Base-by-base conservation (phyloP, 2,329 filamentous ascomycete genomes). In the Cladorrhinum sp. region DNA sequence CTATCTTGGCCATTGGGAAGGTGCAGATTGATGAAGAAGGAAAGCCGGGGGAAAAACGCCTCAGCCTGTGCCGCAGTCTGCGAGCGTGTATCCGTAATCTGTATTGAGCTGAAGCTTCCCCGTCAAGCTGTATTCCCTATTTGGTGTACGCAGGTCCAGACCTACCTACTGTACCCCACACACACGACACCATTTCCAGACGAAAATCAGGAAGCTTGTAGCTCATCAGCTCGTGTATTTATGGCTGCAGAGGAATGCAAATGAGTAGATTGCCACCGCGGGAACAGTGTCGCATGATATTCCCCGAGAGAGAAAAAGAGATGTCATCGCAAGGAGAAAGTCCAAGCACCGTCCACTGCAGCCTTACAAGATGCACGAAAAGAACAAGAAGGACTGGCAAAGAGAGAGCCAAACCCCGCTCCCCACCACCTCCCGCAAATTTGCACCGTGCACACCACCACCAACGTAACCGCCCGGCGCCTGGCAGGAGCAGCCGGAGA, bases 351-450 rank as follows among this genome's bases (percentile, higher is more conserved):
- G n/a, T n/a, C n/a, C n/a, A 16, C 36, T 13, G 36, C 25, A 29
- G 25, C 25, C 25, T 29, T 29, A 41, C 7, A 3, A 45, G n/a
- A 45, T 13, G 16, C 36, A 45, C 7, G 41, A 45, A n/a, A 16
- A 22, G 41, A 20, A 45, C 16, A 45, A 45, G 41, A 22, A 45
- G 36, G n/a, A 45, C 7, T 18, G 41, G 41, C 8, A 13, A 45
- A 22, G n/a, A 45, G 57, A 48, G 49, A 52, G 54, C 59, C 58
- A 45, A 63, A 66, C 66, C 65, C 65, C 66, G 65, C 65, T 67
- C 24, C 53, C 53, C 53, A 25, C 38, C 41, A 27, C 63, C 64
- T 63, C 61, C 63, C 64, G 60, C 61, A 60, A 65, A 65, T 64
- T 64, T 66, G 55, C 65, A 65, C 63, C 57, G 62, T 64, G 62